Conservation (phyloP, 306 rosid species). For the Vigna radiata region DNA sequence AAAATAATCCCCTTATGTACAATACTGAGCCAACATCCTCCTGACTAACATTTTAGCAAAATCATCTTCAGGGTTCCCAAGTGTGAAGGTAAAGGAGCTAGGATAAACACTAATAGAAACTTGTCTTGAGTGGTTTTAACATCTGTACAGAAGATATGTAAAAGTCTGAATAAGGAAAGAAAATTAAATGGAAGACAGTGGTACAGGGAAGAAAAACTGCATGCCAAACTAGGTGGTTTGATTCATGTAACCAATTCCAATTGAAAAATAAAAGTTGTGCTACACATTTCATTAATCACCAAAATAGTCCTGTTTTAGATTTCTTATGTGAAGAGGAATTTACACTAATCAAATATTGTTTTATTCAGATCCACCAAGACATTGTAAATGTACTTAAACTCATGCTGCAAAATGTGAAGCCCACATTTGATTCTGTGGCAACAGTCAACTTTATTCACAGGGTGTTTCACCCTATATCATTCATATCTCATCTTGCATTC, state of each 20-base stretch:
- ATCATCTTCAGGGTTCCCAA: background rate
- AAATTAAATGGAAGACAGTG: background rate
- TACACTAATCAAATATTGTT: too few species aligned
- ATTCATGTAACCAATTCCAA: background rate
- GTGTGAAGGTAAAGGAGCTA: background rate
- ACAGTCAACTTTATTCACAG: background rate
- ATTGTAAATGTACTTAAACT: too few species aligned
- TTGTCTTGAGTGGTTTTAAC: background rate
- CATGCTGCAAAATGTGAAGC: background rate
- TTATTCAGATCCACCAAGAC: background rate
- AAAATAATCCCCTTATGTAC: conserved; percentile 29
- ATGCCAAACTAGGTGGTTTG: background rate
- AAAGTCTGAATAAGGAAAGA: background rate
- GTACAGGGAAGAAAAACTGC: background rate
- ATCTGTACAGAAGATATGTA: background rate
- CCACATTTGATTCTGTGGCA: background rate
- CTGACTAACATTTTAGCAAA: conserved; percentile 7
- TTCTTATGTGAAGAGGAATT: background rate
- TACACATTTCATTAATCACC: background rate
- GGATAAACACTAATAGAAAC: background rate
- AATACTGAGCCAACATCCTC: conserved; percentile 12
- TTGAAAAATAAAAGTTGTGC: background rate
- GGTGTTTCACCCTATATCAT: too few species aligned
- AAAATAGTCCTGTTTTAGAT: background rate
- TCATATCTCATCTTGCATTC: too few species aligned